A percentile compares a stretch with the other conserved stretches of the same genome.
Evolutionary conservation across 176 grass and related monocot species (phyloP).

Genomic region (Rhynchospora tenuis): DNA sequence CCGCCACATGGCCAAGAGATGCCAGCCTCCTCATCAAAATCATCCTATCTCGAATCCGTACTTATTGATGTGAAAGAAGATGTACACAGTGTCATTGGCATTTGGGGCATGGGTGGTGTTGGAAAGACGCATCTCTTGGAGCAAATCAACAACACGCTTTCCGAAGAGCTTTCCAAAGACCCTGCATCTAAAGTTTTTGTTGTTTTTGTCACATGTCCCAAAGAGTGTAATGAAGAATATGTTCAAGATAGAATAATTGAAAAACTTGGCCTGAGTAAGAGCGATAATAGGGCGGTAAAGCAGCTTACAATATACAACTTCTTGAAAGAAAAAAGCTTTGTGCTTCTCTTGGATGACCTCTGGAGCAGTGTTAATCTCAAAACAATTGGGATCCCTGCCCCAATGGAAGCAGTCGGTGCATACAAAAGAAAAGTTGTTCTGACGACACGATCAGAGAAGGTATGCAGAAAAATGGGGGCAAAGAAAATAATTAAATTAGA

Average conservation of each 20-base stretch:
- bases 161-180: too few species aligned
- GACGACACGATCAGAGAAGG: neutral
- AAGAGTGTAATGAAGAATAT: neutral
- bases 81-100: neutral
- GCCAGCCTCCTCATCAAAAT: neutral
- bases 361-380: slow-evolving; percentile 23
- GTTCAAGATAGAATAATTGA: slow-evolving; percentile 24
- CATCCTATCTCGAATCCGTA: too few species aligned
- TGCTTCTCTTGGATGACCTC: slow-evolving; percentile 23
- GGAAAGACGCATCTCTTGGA: slow-evolving; percentile 4
- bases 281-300: neutral
- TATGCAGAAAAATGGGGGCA: slow-evolving; percentile 20
- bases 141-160: slow-evolving; percentile 13
- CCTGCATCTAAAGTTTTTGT: slow-evolving; percentile 15
- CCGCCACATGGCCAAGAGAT: neutral
- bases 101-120: slow-evolving; percentile 26
- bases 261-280: neutral
- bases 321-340: neutral
- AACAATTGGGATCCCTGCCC: slow-evolving; percentile 8
- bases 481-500: slow-evolving; percentile 1
- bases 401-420: neutral
- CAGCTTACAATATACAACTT: slow-evolving; percentile 20
- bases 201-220: slow-evolving; percentile 5
- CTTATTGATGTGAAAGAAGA: too few species aligned
- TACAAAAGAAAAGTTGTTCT: slow-evolving; percentile 17